Base-by-base conservation (phyloP, 1,284 basidiomycete species). In the Microbotryum scabiosae region DNA sequence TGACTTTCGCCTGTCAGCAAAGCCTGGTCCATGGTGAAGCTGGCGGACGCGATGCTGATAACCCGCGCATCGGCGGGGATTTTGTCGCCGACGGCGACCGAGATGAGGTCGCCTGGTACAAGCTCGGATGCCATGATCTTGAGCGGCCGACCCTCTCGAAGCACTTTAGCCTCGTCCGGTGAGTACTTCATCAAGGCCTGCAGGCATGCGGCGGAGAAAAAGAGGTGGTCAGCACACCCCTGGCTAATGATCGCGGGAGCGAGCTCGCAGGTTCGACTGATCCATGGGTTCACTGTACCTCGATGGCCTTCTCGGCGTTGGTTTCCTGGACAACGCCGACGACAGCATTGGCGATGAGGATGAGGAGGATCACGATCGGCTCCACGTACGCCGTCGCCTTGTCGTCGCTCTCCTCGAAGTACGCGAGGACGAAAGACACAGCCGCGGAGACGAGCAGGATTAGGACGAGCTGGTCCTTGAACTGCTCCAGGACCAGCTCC, bases 241-340 rank as follows among this genome's bases (percentile, higher is more conserved):
- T 20, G 58, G 30, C 23, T 16, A 25, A 14, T n/a, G 32, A 52
- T 32, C 51, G 5, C 32, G n/a, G 44, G 25, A 25, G 45, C 36
- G 16, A 41, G 14, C 48, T 14, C 14, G 12, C 23, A 14, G 20
- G 4, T 20, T 23, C 3, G 44, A 45, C 20, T 25, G 48, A 28
- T 49, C 9, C 20, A 79, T 88, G 36, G 10, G 36, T 18, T 18
- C 36, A 41, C 36, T 41, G 76, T 70, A 92, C 91, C 71, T 96
- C 92, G 73, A 97, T 96, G 41, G 93, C 91, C 76, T 85, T 85
- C 76, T 97, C 92, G 8, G 93, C 92, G 68, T 90, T 93, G 18
- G 85, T 87, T 77, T 97, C 93, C 75, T 97, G 92, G 52, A 96
- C 83, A 30, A 97, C 92, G 64, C 92, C 92, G 59, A 97, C 93